phyloP scores from a whole-genome alignment of 2,329 filamentous ascomycete species.

The Zymoseptoria pseudotritici region DNA sequence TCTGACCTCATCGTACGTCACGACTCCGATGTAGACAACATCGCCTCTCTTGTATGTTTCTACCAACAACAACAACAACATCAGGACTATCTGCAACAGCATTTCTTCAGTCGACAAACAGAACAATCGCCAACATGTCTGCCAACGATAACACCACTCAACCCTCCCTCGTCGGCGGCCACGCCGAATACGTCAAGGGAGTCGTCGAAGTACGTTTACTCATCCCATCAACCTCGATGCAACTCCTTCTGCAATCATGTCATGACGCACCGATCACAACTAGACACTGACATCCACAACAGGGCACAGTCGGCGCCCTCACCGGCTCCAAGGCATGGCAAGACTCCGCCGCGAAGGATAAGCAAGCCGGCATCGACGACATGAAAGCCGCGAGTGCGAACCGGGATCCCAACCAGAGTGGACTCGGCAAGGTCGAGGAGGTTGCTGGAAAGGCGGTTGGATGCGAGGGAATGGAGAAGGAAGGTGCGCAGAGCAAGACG shows the following conservation, averaged over 20 bases:
- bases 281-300: slow-evolving; percentile 2
- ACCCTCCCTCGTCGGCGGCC: slow-evolving; percentile 55
- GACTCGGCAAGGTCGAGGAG: slow-evolving; percentile 59
- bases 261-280: background rate
- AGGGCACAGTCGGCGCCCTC: slow-evolving; percentile 54
- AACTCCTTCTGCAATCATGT: background rate
- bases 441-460: slow-evolving; percentile 56
- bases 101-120: too few species aligned
- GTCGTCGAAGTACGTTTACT: slow-evolving; percentile 59
- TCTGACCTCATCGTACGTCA: background rate
- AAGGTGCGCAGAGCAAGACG: slow-evolving; percentile 47
- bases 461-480: slow-evolving; percentile 62
- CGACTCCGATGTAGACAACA: background rate
- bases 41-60: background rate
- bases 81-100: too few species aligned
- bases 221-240: background rate
- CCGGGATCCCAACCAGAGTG: slow-evolving; percentile 47
- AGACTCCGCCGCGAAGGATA: slow-evolving; percentile 56
- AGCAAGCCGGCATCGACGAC: slow-evolving; percentile 52
- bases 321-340: slow-evolving; percentile 59
- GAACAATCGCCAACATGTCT: slow-evolving; percentile 5
- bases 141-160: slow-evolving; percentile 28
- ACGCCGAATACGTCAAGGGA: slow-evolving; percentile 63
- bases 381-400: slow-evolving; percentile 56
- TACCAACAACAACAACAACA: background rate